These are phyloP conservation scores for Senecio squalidus DNA, from an alignment of 140 eudicot species.

Conservation along the genomic window DNA sequence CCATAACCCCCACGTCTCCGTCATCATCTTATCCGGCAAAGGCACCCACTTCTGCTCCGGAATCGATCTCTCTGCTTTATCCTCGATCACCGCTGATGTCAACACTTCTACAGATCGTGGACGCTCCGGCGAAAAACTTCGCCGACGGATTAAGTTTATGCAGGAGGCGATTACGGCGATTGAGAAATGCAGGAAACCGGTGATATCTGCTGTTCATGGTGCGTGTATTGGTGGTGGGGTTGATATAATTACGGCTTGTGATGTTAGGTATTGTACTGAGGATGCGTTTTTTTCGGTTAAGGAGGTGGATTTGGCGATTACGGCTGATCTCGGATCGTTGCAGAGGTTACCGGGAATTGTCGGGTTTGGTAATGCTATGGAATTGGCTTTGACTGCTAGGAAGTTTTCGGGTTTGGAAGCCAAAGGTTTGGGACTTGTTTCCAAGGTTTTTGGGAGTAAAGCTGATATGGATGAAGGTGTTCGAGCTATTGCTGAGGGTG, in stretches of 20 bases:
- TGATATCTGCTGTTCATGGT: constrained; percentile 66
- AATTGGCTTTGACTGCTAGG: constrained; percentile 74
- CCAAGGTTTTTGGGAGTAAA: constrained; percentile 42
- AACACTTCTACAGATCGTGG: constrained; percentile 36
- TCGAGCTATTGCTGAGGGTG: constrained; percentile 57
- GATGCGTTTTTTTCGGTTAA: constrained; percentile 69
- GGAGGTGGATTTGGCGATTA: constrained; percentile 82
- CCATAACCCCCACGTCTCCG: constrained; percentile 52
- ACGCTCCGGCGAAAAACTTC: constrained; percentile 43
- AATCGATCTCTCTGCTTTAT: constrained; percentile 57
- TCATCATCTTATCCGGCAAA: constrained; percentile 58
- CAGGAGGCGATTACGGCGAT: constrained; percentile 68
- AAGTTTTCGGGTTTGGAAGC: constrained; percentile 63
- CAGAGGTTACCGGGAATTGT: constrained; percentile 82
- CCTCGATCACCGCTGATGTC: neutral
- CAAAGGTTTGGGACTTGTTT: constrained; percentile 58
- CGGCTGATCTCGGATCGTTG: constrained; percentile 86
- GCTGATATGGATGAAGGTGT: constrained; percentile 52
- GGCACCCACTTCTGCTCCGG: constrained; percentile 80
- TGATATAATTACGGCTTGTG: constrained; percentile 75
- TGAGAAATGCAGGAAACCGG: constrained; percentile 84
- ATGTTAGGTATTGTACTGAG: constrained; percentile 54
- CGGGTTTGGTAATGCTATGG: constrained; percentile 82
- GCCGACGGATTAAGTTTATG: constrained; percentile 43
- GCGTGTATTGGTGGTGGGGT: constrained; percentile 84